Base-by-base conservation (phyloP, 306 rosid species). In the Lathyrus aphaca region DNA sequence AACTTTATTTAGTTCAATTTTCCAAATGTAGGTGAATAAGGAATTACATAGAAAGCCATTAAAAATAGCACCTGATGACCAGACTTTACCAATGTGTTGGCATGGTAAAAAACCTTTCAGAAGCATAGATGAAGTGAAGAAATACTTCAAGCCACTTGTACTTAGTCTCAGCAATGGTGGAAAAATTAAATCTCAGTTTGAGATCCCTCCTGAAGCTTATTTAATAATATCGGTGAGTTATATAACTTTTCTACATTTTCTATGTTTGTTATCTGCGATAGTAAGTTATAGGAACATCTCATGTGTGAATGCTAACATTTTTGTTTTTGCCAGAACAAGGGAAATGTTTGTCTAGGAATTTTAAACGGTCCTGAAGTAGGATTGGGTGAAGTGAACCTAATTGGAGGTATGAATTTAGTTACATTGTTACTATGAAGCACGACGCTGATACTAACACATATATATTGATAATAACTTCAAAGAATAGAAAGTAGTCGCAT, bases 331-430 rank as follows among this genome's bases (percentile, higher is more conserved):
- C 78, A 88, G 96, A 78, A 81, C 64, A 40, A 44, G 66, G 96
- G 98, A 72, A 93, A 90, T 79, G 97, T 87, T 74, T 93, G 96
- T 83, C 80, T 93, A 48, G 98, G 98, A 48, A 90, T 93, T 82
- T 86, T 93, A 14, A 80, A 90, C 48, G 96, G 98, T 17, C 14
- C 81, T 44, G 96, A 90, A 82, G 79, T 81, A 19, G 96, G 94
- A 25, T 77, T 88, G 66, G 81, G 70, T 30, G 85, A 81, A 59
- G 63, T 76, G 10, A 88, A 90, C 75, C 55, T 93, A 55, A 88
- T 93, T 74, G 96, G 98, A 82, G 98, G 98, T 86, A 76, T 1
- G 38, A 69, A 64, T 25, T 62, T 63, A 49, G 18, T 39, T 74
- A 12, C 43, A 42, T 29, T 25, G 13, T 38, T 42, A 49, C 32